These are phyloP conservation scores for Exophiala viscosa DNA, from an alignment of 2,329 filamentous ascomycete species.

Conservation along the genomic window DNA sequence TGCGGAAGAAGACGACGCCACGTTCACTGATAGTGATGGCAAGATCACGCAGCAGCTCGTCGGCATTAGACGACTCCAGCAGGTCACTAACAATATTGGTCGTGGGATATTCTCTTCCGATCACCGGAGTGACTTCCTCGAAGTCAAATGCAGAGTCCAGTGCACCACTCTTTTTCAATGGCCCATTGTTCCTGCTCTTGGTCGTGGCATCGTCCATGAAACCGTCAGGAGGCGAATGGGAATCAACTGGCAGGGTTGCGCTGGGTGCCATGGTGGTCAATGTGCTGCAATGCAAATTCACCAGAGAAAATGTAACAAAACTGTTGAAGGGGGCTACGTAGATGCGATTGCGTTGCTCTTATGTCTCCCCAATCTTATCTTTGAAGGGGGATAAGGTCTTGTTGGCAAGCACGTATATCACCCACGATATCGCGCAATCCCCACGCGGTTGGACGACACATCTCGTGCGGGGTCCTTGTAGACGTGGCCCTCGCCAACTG, in stretches of 20 bases:
- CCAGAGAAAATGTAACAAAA: not conserved
- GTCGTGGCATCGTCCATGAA: not conserved
- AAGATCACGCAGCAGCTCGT: slow-evolving; percentile 63
- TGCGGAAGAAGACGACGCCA: slow-evolving; percentile 67
- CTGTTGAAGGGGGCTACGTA: not conserved
- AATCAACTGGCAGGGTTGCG: not conserved
- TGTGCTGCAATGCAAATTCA: not conserved
- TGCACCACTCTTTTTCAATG: slow-evolving; percentile 39
- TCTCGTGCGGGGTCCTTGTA: not conserved
- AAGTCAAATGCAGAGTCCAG: slow-evolving; percentile 42
- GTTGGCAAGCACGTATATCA: not conserved
- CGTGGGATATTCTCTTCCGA: slow-evolving; percentile 47
- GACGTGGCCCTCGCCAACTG: too few relatives aligned
- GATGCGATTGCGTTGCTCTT: not conserved
- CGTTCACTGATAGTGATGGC: slow-evolving; percentile 66
- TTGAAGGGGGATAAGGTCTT: not conserved
- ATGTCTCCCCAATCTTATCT: not conserved
- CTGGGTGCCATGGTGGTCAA: not conserved
- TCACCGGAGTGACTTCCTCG: slow-evolving; percentile 51
- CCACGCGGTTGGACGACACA: not conserved
- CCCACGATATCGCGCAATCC: not conserved
- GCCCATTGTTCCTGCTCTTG: slow-evolving; percentile 18
- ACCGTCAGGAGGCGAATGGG: not conserved
- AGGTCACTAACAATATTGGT: slow-evolving; percentile 49
- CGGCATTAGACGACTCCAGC: slow-evolving; percentile 58